Percentiles rank a stretch among this genome's conserved stretches.
Conservation (phyloP, 73 alveolate genomes). For the Blepharisma japonicum region DNA sequence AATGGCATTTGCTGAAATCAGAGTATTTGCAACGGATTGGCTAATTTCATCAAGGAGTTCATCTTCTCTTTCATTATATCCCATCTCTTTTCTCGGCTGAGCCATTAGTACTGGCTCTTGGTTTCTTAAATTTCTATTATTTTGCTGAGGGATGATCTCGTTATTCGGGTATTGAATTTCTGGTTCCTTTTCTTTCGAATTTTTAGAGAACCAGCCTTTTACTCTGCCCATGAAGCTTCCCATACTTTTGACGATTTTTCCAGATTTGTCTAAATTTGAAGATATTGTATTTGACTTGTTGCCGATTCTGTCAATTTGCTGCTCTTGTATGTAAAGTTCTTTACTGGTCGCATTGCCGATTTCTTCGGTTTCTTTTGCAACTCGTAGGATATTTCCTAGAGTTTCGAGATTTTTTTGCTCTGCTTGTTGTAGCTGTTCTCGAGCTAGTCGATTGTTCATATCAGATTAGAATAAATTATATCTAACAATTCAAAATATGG, state of each 20-base stretch:
- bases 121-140: not conserved
- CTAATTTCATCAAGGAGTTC: not conserved
- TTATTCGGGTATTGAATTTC: not conserved
- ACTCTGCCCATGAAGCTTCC: conserved; percentile 23
- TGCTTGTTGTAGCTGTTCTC: no score
- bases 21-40: not conserved
- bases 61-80: not conserved
- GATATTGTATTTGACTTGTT: not conserved
- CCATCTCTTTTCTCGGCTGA: not conserved
- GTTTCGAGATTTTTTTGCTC: not conserved
- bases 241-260: conserved; percentile 6
- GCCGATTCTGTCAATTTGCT: not conserved
- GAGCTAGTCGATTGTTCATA: no score
- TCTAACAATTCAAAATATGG: no score
- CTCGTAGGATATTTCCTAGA: conserved; percentile 8
- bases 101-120: not conserved
- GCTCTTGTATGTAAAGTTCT: not conserved
- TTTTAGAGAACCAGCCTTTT: conserved; percentile 5
- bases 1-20: not conserved
- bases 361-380: conserved; percentile 21
- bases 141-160: no score
- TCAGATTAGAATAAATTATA: no score
- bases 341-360: not conserved
- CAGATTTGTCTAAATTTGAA: conserved; percentile 5
- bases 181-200: not conserved